A percentile compares a stretch with the other conserved stretches of the same genome.
Conservation (phyloP, 257 asterid species). For the Phtheirospermum japonicum region DNA sequence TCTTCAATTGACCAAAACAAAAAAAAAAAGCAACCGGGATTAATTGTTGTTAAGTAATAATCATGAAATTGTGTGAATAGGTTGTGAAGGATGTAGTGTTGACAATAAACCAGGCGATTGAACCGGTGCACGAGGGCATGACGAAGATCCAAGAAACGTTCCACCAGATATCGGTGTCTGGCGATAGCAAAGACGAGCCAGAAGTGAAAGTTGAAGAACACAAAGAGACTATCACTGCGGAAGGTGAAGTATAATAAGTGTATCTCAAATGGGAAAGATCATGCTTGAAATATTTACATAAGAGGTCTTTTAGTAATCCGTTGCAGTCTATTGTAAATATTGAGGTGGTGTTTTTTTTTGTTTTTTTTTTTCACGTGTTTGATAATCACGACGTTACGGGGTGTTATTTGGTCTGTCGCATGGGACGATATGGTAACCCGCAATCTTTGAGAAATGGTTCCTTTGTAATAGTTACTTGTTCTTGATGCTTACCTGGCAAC, state of each 20-base stretch:
- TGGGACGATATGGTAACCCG: too few species aligned
- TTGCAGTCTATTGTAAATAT: too few species aligned
- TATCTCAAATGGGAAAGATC: background rate
- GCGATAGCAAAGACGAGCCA: slow-evolving; percentile 35
- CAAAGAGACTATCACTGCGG: slow-evolving; percentile 29
- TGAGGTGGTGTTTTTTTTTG: too few species aligned
- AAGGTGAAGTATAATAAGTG: slow-evolving; percentile 18
- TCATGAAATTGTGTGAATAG: slow-evolving; percentile 32
- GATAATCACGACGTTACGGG: too few species aligned
- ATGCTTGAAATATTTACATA: too few species aligned
- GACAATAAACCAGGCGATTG: slow-evolving; percentile 92
- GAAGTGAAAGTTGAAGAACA: slow-evolving; percentile 53
- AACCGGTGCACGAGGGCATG: slow-evolving; percentile 92
- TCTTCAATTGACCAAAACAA: background rate
- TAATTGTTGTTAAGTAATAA: background rate
- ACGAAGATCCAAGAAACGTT: slow-evolving; percentile 82
- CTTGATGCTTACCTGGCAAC: too few species aligned
- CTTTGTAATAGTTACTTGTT: too few species aligned
- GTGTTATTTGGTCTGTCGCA: too few species aligned
- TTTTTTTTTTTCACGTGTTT: too few species aligned
- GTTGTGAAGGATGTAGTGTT: slow-evolving; percentile 86
- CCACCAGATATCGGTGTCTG: slow-evolving; percentile 58
- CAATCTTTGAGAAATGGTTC: too few species aligned
- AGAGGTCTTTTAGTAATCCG: too few species aligned
- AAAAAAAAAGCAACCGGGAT: too few species aligned